A percentile compares a stretch with the other conserved stretches of the same genome.
Evolutionary conservation across 176 grass and related monocot genomes (phyloP).

Genomic region (Musa schizocarpa): DNA sequence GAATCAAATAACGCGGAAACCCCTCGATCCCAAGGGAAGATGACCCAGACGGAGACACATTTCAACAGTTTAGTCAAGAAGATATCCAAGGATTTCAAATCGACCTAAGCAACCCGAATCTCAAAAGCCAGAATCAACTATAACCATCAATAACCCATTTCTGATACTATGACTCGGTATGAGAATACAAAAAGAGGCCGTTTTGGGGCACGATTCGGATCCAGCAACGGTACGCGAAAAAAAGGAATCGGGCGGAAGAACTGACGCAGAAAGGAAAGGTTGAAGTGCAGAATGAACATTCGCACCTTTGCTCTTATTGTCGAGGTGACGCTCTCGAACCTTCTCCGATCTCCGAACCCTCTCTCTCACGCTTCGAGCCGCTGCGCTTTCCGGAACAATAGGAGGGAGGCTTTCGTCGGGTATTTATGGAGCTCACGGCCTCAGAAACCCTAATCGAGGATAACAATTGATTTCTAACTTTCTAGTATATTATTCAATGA

Average conservation of each 20-base stretch:
- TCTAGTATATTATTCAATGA: too few species aligned
- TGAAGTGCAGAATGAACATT: background rate
- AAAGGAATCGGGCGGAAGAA: background rate
- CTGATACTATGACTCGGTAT: too few species aligned
- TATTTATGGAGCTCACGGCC: background rate
- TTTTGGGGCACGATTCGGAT: background rate
- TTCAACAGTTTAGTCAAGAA: too few species aligned
- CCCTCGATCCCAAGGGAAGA: too few species aligned
- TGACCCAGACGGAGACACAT: too few species aligned
- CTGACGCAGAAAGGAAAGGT: background rate
- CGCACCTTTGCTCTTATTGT: background rate
- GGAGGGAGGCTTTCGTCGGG: background rate
- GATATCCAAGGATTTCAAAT: too few species aligned
- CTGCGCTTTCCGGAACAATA: background rate
- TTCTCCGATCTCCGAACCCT: background rate
- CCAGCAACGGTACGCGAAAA: background rate
- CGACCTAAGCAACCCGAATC: too few species aligned
- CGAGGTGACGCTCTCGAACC: background rate
- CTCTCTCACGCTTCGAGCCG: background rate
- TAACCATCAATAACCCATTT: too few species aligned
- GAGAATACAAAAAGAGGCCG: background rate
- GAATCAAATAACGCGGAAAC: too few species aligned
- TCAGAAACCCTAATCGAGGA: background rate
- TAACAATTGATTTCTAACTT: background rate
- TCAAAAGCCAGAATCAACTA: too few species aligned